Conservation (phyloP, 2,329 filamentous ascomycete genomes). For the Penicillium sp. region DNA sequence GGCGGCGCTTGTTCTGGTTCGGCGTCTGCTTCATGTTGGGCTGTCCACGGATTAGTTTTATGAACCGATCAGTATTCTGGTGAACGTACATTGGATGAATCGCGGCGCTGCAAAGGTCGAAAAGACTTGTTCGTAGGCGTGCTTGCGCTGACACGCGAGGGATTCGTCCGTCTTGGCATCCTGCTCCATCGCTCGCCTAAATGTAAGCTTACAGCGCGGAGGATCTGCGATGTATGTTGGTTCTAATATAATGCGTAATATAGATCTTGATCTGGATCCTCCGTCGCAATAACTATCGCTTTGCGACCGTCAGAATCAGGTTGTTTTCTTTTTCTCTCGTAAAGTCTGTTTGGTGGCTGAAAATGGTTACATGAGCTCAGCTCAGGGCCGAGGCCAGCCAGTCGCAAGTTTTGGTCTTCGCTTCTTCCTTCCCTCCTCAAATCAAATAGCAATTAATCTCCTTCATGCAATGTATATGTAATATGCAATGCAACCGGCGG, state of each 20-base stretch:
- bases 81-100: constrained; percentile 7
- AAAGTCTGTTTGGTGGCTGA: background rate
- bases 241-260: background rate
- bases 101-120: constrained; percentile 22
- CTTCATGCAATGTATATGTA: too few species aligned
- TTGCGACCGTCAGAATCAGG: background rate
- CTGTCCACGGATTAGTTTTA: background rate
- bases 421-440: background rate
- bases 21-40: background rate
- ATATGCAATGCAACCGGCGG: too few species aligned
- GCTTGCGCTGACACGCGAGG: constrained; percentile 7
- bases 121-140: constrained; percentile 25
- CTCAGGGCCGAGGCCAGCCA: background rate
- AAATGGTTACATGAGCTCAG: background rate
- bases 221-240: background rate
- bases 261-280: background rate
- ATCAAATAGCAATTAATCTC: too few species aligned
- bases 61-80: too few species aligned
- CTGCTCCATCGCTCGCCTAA: constrained; percentile 18
- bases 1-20: background rate
- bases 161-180: constrained; percentile 26
- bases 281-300: background rate
- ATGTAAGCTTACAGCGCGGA: background rate
- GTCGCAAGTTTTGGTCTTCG: background rate
- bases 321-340: background rate